phyloP scores from a whole-genome alignment of 2,329 filamentous ascomycete species.

The Claviceps sp. region DNA sequence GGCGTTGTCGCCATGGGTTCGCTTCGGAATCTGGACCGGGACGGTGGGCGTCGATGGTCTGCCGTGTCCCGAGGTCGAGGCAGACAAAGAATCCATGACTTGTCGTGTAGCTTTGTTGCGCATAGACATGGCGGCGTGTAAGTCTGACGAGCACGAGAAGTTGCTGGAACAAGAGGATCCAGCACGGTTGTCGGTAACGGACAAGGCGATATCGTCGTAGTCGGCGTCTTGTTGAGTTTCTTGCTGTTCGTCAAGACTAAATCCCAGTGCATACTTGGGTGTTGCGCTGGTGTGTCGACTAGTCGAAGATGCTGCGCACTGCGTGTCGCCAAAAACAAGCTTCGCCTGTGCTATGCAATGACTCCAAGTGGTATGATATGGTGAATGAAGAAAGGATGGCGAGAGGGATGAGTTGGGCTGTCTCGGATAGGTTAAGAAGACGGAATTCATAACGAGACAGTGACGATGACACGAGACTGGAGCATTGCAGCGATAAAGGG shows the following conservation, averaged over 20 bases:
- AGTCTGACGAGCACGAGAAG: slow-evolving; percentile 8
- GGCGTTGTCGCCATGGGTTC: slow-evolving; percentile 23
- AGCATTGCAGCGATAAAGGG: slow-evolving; percentile 1
- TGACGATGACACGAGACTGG: background rate
- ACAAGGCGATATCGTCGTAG: slow-evolving; percentile 3
- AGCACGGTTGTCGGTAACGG: slow-evolving; percentile 1
- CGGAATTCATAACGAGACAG: slow-evolving; percentile 6
- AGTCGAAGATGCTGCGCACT: background rate
- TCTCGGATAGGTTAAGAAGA: slow-evolving; percentile 6
- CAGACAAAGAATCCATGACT: slow-evolving; percentile 11
- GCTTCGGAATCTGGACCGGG: slow-evolving; percentile 42
- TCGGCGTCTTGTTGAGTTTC: background rate
- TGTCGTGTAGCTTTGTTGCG: slow-evolving; percentile 19
- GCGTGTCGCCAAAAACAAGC: background rate
- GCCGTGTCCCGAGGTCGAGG: slow-evolving; percentile 16
- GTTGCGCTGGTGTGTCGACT: background rate
- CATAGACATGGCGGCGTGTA: slow-evolving; percentile 22
- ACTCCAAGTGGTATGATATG: background rate
- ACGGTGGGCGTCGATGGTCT: slow-evolving; percentile 27
- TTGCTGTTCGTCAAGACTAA: background rate
- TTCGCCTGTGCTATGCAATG: background rate
- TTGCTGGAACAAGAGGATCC: background rate
- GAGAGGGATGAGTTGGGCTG: slow-evolving; percentile 2
- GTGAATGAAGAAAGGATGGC: background rate
- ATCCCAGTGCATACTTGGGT: slow-evolving; percentile 4